Evolutionary conservation across 1,139 yeast species (phyloP), one percentile per base, ranked within the genome.

Genomic region (Hyphopichia buzzinii): DNA sequence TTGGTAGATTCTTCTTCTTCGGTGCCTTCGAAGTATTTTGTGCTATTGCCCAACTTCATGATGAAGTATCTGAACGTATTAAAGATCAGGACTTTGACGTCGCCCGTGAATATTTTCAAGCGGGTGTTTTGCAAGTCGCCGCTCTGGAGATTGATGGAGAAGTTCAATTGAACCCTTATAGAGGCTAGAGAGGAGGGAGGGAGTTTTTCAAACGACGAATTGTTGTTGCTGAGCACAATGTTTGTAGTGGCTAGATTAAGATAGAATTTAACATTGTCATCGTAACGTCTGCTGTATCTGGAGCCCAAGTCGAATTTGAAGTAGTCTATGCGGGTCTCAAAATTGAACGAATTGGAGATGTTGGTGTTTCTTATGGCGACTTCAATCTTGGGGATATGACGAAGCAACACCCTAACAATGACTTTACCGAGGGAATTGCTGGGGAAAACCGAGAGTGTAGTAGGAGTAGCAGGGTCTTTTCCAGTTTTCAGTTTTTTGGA

Each of bases 31-130:
- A 5, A 19, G 23, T 19, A 19, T 10, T 19, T 19, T 6, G 6
- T 7, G 23, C 17, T 23, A 7, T 25, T 31, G 17, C 29, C 29
- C 13, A 31, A n/a, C 25, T 31, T 25, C 24, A 17, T 31, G 10
- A 31, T 31, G 3, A 25, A 13, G 24, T 17, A 31, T 10, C 26
- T 25, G 13, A 31, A 25, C 3, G 31, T 27, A 36, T 56, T 54
- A 43, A 64, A 67, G 1, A 56, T 48, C 50, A 56, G 57, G 3
- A 60, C 36, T 23, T 45, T 48, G 23, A 58, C 44, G 25, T 63
- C 64, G 36, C 62, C 65, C 3, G 55, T 44, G 37, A 57, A 55
- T 2, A 59, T 30, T 31, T 58, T 52, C 17, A 55, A 36, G 17
- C 44, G 48, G 3, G 62, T 42, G 3, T 50, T 39, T 19, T 49